Evolutionary conservation across 352 stramenopile genomes (phyloP), one percentile per base, ranked within the genome.

Genomic region (Phytophthora pisi): DNA sequence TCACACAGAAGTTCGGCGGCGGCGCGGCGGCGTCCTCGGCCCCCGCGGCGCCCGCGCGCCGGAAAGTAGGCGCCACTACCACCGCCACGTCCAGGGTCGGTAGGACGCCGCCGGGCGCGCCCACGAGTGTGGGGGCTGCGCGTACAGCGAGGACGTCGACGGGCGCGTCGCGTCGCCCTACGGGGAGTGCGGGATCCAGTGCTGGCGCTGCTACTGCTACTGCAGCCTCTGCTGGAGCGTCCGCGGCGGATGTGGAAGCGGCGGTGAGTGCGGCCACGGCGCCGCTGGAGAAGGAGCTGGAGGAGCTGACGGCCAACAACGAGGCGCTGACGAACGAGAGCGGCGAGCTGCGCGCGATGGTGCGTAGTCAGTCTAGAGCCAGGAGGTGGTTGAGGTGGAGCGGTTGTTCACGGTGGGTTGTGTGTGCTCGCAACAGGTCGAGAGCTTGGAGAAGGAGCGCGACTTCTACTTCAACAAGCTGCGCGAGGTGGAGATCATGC

Each of bases 381-480:
- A 42, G 36, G 28, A 5, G 11, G 18, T 20, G 4, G 8, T 11
- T 50, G 8, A 40, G 23, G 64, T 16, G 38, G 11, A 54, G 38
- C 9, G 23, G 46, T 13, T 74, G 24, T 51, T 58, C 28, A 36
- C 38, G 15, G 0, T 38, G 16, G 30, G 20, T 52, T 38, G 53
- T 68, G 47, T 30, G 28, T 52, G 15, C 55, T 42, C 9, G n/a
- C 36, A 6, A 18, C 38, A 96, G 75, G 80, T 98, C 0, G 86
- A 97, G 61, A 93, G 86, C 34, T 74, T 98, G 13, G 94, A 98
- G 72, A 93, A 92, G 61, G 97, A 99, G 75, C 84, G 97, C 8
- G 97, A 99, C 67, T 99, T 99, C 73, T 99, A 99, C 78, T 99
- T 99, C 77, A 88, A 97, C 52, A 99, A 99, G 79, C 85, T 99